Percentiles rank a stretch among this genome's conserved stretches.
Evolutionary conservation across 2,329 filamentous ascomycete genomes (phyloP).

Genomic region (Aspergillus transmontanensis): DNA sequence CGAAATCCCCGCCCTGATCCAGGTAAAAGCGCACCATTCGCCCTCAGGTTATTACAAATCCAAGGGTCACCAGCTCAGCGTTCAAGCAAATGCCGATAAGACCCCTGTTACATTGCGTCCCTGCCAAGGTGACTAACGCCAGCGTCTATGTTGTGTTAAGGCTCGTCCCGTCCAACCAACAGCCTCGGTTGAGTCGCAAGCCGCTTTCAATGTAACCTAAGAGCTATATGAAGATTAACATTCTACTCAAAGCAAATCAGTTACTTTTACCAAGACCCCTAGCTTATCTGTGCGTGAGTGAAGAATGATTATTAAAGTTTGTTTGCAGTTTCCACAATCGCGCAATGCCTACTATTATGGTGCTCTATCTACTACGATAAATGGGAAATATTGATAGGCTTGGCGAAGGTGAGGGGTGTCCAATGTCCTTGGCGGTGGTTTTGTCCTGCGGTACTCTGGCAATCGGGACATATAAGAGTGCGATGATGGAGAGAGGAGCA

Average conservation of each 20-base stretch:
- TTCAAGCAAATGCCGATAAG: background rate
- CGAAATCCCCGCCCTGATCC: background rate
- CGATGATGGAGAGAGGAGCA: background rate
- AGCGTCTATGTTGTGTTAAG: background rate
- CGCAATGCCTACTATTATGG: background rate
- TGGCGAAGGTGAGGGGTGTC: background rate
- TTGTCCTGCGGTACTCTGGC: background rate
- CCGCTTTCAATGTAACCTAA: constrained; percentile 5
- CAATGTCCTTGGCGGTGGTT: background rate
- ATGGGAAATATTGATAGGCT: background rate
- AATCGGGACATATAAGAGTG: background rate
- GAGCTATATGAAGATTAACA: background rate
- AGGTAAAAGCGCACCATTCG: background rate
- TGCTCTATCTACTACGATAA: background rate
- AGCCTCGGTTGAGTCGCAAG: background rate
- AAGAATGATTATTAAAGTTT: background rate
- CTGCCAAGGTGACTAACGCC: background rate
- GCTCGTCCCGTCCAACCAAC: background rate
- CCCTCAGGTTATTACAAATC: background rate
- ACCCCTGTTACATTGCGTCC: background rate
- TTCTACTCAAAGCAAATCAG: background rate
- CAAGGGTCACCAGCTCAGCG: background rate
- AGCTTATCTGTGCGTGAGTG: background rate
- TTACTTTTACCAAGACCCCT: background rate
- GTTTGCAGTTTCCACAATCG: background rate